Conservation (phyloP, 139 green algal genomes). For the Nannochloris sp. region DNA sequence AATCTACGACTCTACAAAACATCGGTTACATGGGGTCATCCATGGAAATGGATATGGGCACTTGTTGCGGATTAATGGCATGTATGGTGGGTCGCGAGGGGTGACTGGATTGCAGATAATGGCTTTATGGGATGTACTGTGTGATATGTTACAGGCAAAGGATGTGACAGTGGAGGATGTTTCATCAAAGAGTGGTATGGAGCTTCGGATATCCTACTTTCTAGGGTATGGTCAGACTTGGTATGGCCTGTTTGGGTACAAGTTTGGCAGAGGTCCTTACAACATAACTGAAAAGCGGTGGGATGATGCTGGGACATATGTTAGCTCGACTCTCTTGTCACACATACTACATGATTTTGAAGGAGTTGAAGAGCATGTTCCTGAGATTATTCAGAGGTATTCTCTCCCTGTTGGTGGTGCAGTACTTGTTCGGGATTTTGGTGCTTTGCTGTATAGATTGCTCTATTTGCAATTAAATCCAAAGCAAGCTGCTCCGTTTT, state of each 20-base stretch:
- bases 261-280: slow-evolving; percentile 78
- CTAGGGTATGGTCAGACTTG: slow-evolving; percentile 65
- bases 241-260: slow-evolving; percentile 91
- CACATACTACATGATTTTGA: slow-evolving; percentile 48
- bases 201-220: slow-evolving; percentile 80
- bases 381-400: slow-evolving; percentile 49
- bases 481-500: slow-evolving; percentile 22
- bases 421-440: slow-evolving; percentile 27
- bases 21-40: slow-evolving; percentile 45
- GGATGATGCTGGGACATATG: slow-evolving; percentile 5
- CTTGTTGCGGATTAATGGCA: slow-evolving; percentile 76
- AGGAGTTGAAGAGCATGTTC: slow-evolving; percentile 25
- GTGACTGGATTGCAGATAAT: slow-evolving; percentile 67
- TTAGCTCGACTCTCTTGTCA: slow-evolving; percentile 32
- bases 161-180: slow-evolving; percentile 84
- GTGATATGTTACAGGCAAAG: slow-evolving; percentile 54
- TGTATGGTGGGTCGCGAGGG: slow-evolving; percentile 41
- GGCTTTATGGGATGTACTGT: slow-evolving; percentile 86
- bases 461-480: slow-evolving; percentile 40
- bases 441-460: slow-evolving; percentile 47
- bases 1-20: slow-evolving; percentile 58
- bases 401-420: neutral
- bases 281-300: slow-evolving; percentile 45
- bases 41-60: slow-evolving; percentile 94
- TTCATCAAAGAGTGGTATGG: slow-evolving; percentile 81